These are phyloP conservation scores for Aspergillus diversus DNA, from an alignment of 495 filamentous ascomycete species.

Conservation along the genomic window DNA sequence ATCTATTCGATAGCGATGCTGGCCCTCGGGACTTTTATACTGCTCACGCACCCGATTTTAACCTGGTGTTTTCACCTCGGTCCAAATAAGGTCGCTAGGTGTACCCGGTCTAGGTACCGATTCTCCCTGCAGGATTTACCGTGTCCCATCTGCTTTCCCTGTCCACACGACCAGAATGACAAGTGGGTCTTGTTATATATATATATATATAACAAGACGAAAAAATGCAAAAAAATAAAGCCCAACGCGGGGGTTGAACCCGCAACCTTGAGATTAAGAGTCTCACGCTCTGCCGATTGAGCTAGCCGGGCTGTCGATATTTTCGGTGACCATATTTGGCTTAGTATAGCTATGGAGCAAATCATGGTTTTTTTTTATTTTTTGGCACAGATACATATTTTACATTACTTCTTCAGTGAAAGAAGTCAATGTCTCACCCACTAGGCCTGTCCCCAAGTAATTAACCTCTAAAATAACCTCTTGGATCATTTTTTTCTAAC, in stretches of 20 bases:
- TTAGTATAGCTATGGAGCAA: neutral
- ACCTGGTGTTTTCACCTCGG: slow-evolving; percentile 2
- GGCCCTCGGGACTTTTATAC: slow-evolving; percentile 1
- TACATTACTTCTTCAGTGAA: too few species aligned
- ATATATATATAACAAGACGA: neutral
- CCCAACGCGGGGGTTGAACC: slow-evolving; percentile 24
- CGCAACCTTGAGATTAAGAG: slow-evolving; percentile 26
- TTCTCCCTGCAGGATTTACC: neutral
- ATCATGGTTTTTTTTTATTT: too few species aligned
- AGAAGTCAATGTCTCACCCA: too few species aligned
- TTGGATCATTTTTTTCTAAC: too few species aligned
- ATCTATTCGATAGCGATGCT: neutral
- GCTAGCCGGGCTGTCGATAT: slow-evolving; percentile 17
- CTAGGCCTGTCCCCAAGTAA: too few species aligned
- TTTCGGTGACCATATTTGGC: neutral
- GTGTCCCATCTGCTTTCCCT: too few species aligned
- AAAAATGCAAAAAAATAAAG: slow-evolving; percentile 17
- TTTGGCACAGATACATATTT: neutral
- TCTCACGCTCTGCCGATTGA: slow-evolving; percentile 26
- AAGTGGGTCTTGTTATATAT: too few species aligned
- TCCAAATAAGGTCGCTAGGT: neutral
- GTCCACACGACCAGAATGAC: too few species aligned
- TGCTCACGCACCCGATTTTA: slow-evolving; percentile 6
- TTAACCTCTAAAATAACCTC: too few species aligned
- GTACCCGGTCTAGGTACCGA: neutral